Percentiles rank a stretch among this genome's conserved stretches.
Conservation (phyloP, 2,329 filamentous ascomycete genomes). For the Epichloe festucae region DNA sequence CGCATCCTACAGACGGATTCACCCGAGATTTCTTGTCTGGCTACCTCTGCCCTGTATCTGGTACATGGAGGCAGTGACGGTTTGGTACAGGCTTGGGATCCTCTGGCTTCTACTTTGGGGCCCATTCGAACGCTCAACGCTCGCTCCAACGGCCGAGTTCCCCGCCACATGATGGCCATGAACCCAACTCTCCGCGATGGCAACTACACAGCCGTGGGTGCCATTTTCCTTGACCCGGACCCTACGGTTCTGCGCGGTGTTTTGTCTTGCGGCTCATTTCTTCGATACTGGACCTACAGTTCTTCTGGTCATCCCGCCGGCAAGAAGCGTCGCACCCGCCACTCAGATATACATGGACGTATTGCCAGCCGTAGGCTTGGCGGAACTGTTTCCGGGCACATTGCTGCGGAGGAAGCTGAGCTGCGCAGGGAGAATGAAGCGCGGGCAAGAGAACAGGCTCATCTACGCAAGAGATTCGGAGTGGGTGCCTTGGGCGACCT, state of each 20-base stretch:
- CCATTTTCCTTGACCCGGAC: constrained; percentile 78
- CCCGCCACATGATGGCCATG: constrained; percentile 50
- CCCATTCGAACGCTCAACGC: constrained; percentile 82
- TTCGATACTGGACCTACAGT: constrained; percentile 91
- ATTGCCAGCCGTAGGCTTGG: constrained; percentile 41
- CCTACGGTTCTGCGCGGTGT: constrained; percentile 75
- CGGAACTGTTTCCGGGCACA: constrained; percentile 65
- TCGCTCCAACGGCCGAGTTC: constrained; percentile 67
- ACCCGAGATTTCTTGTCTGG: constrained; percentile 71
- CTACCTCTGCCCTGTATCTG: constrained; percentile 71
- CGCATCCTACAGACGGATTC: constrained; percentile 82
- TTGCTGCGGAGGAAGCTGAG: constrained; percentile 73
- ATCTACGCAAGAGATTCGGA: constrained; percentile 70
- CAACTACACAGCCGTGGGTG: constrained; percentile 69
- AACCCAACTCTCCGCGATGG: constrained; percentile 50
- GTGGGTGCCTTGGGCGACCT: constrained; percentile 55
- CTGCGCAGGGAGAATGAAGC: constrained; percentile 60
- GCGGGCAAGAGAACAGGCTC: constrained; percentile 52
- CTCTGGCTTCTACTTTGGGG: constrained; percentile 64
- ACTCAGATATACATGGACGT: constrained; percentile 46
- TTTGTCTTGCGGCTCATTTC: constrained; percentile 71
- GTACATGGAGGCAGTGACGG: constrained; percentile 92
- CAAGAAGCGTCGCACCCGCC: constrained; percentile 66
- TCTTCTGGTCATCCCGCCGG: constrained; percentile 64
- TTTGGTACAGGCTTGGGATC: constrained; percentile 92